phyloP scores from a whole-genome alignment of 2,329 filamentous ascomycete genomes.

The Cladosporium austrohemisphaericum region DNA sequence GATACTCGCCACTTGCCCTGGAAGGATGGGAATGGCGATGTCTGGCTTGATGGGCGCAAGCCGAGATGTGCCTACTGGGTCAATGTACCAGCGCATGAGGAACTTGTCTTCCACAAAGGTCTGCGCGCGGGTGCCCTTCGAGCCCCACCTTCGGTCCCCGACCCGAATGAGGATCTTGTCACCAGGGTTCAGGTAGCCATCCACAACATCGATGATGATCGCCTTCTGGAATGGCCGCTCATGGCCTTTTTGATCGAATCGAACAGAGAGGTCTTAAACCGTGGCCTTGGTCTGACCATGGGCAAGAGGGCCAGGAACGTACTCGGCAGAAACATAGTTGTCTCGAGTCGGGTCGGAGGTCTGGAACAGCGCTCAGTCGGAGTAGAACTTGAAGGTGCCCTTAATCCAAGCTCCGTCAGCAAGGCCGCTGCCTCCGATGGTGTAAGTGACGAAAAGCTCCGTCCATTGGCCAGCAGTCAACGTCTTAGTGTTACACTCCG shows the following conservation, averaged over 20 bases:
- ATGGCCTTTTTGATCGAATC: constrained; percentile 40
- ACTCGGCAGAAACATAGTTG: constrained; percentile 33
- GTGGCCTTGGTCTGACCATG: constrained; percentile 34
- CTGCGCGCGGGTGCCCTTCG: constrained; percentile 33
- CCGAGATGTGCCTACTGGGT: constrained; percentile 36
- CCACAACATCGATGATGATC: constrained; percentile 35
- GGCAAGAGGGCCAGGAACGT: constrained; percentile 22
- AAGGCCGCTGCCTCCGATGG: constrained; percentile 4
- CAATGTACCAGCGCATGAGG: constrained; percentile 37
- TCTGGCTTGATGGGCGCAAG: constrained; percentile 27
- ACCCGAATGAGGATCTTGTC: constrained; percentile 35
- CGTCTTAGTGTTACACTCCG: constrained; percentile 2
- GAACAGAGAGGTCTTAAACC: constrained; percentile 32
- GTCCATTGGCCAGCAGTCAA: constrained; percentile 15
- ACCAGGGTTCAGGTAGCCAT: constrained; percentile 37
- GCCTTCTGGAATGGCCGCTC: constrained; percentile 40
- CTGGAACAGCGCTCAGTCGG: constrained; percentile 12
- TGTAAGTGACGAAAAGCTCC: constrained; percentile 4
- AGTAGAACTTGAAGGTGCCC: constrained; percentile 12
- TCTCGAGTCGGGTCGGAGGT: constrained; percentile 5
- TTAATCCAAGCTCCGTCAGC: constrained; percentile 13
- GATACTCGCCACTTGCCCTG: constrained; percentile 23
- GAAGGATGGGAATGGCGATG: constrained; percentile 24
- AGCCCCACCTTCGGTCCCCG: constrained; percentile 33
- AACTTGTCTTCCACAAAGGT: constrained; percentile 37